Conservation (phyloP, 805 yeast species). For the Jamesozyma spencerorum region DNA sequence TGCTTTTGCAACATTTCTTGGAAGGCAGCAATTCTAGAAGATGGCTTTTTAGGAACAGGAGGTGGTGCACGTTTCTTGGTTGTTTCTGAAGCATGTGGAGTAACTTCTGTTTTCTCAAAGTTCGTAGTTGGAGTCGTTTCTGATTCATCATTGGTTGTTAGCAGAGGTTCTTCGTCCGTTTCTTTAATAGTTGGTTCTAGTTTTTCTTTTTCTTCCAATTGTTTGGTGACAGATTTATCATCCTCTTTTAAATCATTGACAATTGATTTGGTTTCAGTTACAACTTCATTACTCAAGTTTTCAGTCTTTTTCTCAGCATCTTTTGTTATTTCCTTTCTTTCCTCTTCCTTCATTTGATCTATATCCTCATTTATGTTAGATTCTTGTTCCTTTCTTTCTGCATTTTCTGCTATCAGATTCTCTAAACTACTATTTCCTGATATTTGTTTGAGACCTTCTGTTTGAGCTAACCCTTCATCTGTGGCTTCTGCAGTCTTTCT, state of each 20-base stretch:
- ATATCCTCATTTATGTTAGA: background rate
- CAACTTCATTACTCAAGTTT: background rate
- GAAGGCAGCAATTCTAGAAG: slow-evolving; percentile 72
- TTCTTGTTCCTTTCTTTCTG: background rate
- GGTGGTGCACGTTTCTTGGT: slow-evolving; percentile 39
- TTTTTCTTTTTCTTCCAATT: background rate
- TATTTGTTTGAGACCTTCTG: too few species aligned
- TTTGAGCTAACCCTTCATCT: background rate
- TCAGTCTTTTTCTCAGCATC: background rate
- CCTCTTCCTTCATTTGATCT: background rate
- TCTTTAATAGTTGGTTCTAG: background rate
- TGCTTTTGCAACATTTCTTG: slow-evolving; percentile 61
- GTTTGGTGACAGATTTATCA: too few species aligned
- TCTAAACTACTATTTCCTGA: too few species aligned
- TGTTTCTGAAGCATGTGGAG: slow-evolving; percentile 8
- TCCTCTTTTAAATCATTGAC: background rate
- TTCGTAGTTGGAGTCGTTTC: background rate
- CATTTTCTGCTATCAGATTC: too few species aligned
- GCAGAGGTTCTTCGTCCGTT: too few species aligned
- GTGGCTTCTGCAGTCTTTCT: background rate
- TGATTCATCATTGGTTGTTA: too few species aligned
- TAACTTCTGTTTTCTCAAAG: background rate
- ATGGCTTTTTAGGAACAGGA: slow-evolving; percentile 67
- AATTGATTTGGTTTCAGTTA: background rate
- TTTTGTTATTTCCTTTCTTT: background rate